These are phyloP conservation scores for Cladosporium sp. DNA, from an alignment of 2,329 filamentous ascomycete species.

Conservation along the genomic window DNA sequence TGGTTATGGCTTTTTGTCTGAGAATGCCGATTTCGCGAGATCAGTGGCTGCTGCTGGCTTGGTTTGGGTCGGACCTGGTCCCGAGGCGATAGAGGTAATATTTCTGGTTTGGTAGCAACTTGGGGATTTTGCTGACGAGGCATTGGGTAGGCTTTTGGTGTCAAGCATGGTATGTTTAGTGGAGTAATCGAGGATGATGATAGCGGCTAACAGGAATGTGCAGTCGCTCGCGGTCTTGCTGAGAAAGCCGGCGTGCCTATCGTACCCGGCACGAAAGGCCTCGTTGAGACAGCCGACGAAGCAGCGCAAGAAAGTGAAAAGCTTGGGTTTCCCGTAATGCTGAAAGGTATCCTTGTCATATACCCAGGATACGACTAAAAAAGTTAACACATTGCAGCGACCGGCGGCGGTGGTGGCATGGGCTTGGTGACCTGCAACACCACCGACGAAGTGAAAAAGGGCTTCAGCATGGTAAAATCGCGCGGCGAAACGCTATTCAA, in stretches of 20 bases:
- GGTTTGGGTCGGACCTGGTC: slow-evolving; percentile 55
- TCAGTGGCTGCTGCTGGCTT: slow-evolving; percentile 51
- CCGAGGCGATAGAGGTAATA: slow-evolving; percentile 43
- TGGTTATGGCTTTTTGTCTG: slow-evolving; percentile 63
- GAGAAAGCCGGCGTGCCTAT: slow-evolving; percentile 50
- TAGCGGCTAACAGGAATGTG: neutral
- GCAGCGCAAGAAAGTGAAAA: slow-evolving; percentile 40
- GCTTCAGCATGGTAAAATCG: slow-evolving; percentile 57
- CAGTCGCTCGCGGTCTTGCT: slow-evolving; percentile 49
- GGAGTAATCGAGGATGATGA: neutral
- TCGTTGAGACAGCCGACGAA: slow-evolving; percentile 45
- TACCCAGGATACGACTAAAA: neutral
- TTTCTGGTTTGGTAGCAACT: neutral
- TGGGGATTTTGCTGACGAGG: neutral
- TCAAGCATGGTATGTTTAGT: slow-evolving; percentile 44
- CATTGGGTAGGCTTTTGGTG: slow-evolving; percentile 42
- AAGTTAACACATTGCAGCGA: slow-evolving; percentile 30
- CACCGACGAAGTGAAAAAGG: slow-evolving; percentile 63
- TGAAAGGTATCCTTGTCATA: slow-evolving; percentile 50
- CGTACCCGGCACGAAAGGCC: slow-evolving; percentile 49
- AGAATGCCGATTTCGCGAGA: slow-evolving; percentile 58
- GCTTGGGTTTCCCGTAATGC: slow-evolving; percentile 50
- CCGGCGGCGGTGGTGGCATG: slow-evolving; percentile 65
- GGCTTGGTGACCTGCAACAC: slow-evolving; percentile 71
- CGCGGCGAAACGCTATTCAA: slow-evolving; percentile 77